Conservation (phyloP, 1,139 yeast species). For the Kodamaea sp. region DNA sequence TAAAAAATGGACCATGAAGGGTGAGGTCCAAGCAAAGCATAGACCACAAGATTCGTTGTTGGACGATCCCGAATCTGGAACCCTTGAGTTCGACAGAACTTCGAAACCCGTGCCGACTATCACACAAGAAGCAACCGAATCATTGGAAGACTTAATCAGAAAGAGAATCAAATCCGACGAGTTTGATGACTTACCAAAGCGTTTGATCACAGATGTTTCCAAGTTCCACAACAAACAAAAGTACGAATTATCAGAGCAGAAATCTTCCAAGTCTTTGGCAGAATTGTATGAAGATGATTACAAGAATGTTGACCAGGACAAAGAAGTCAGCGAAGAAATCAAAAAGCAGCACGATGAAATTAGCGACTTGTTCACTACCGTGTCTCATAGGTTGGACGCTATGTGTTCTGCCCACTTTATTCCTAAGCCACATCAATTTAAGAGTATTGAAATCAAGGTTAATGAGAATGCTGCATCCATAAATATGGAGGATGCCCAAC, state of each 20-base stretch:
- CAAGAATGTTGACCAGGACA: constrained; percentile 46
- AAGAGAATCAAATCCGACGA: constrained; percentile 72
- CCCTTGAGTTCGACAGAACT: constrained; percentile 47
- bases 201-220: constrained; percentile 63
- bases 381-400: constrained; percentile 79
- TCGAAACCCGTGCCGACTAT: constrained; percentile 78
- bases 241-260: constrained; percentile 77
- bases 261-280: constrained; percentile 85
- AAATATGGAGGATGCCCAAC: constrained; percentile 96
- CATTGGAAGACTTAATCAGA: constrained; percentile 84
- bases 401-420: constrained; percentile 90
- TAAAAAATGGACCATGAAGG: constrained; percentile 92
- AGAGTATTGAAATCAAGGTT: constrained; percentile 76
- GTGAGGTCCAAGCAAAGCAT: constrained; percentile 81
- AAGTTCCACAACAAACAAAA: constrained; percentile 53
- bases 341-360: constrained; percentile 79
- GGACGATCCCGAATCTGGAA: constrained; percentile 41
- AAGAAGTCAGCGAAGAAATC: constrained; percentile 58
- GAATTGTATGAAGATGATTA: constrained; percentile 90
- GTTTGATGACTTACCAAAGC: constrained; percentile 82
- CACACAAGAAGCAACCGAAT: constrained; percentile 83
- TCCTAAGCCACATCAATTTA: constrained; percentile 81
- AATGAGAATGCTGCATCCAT: constrained; percentile 59
- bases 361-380: constrained; percentile 57
- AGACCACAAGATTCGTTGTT: constrained; percentile 81